Evolutionary conservation across 139 green algal species (phyloP).

Genomic region (Ulvella scutata): DNA sequence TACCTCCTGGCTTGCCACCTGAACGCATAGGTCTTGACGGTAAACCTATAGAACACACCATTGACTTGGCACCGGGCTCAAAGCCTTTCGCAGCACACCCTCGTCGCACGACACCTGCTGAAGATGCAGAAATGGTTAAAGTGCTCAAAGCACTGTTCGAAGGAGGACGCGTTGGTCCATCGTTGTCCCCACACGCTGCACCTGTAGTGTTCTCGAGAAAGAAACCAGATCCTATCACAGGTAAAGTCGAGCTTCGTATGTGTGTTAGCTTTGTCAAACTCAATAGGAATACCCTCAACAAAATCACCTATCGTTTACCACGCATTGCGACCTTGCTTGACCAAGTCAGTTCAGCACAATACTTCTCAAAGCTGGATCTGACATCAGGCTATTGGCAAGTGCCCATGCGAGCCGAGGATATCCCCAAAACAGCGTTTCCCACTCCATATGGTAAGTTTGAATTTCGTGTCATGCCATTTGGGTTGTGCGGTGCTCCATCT

Average conservation of each 20-base stretch:
- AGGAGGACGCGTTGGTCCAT: background rate
- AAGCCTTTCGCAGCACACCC: background rate
- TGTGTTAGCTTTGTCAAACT: background rate
- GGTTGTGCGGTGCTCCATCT: background rate
- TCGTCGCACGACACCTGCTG: background rate
- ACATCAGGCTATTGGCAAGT: constrained; percentile 1
- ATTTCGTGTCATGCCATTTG: background rate
- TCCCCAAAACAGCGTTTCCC: background rate
- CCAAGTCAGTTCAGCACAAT: no score
- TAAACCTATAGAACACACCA: background rate
- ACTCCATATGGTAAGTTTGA: constrained; percentile 2
- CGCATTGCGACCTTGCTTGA: no score
- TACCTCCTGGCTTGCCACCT: background rate
- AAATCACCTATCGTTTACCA: no score
- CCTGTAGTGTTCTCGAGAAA: no score
- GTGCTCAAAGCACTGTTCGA: background rate
- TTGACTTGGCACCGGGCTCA: background rate
- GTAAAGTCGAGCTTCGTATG: background rate
- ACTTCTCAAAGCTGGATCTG: no score
- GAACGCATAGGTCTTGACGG: background rate
- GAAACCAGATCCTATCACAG: background rate
- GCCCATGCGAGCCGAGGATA: background rate
- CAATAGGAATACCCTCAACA: background rate
- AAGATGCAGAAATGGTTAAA: background rate
- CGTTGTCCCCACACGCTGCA: background rate